Percentiles rank a stretch among this genome's conserved stretches.
Evolutionary conservation across 495 filamentous ascomycete genomes (phyloP).

Genomic region (Stereocaulon alpinum): DNA sequence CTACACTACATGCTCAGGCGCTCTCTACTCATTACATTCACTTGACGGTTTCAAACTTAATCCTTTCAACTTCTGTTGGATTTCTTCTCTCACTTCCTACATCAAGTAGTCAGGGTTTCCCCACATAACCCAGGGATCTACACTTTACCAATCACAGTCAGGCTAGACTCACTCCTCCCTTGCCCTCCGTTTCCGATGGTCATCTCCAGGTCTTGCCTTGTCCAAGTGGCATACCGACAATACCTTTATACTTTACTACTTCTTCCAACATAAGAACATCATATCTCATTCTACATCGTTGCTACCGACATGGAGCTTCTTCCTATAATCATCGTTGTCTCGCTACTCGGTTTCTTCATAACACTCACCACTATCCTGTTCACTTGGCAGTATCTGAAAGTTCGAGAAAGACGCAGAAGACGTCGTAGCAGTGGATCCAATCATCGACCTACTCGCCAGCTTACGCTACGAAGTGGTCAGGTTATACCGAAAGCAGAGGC

Average conservation of each 20-base stretch:
- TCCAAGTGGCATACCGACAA: slow-evolving; percentile 1
- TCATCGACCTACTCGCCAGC: slow-evolving; percentile 13
- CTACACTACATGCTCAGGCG: slow-evolving; percentile 2
- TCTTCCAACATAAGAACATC: neutral
- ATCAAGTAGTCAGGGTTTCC: neutral
- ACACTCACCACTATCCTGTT: slow-evolving; percentile 16
- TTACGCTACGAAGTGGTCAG: slow-evolving; percentile 22
- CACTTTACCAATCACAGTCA: neutral
- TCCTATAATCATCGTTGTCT: slow-evolving; percentile 22
- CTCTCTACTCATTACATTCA: slow-evolving; percentile 3
- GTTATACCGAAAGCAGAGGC: slow-evolving; percentile 16
- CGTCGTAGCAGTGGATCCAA: slow-evolving; percentile 4
- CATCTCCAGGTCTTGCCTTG: neutral
- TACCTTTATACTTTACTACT: neutral
- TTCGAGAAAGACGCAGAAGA: slow-evolving; percentile 8
- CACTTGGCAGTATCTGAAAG: slow-evolving; percentile 16
- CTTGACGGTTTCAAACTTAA: neutral
- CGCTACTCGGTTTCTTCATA: slow-evolving; percentile 21
- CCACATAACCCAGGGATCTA: neutral
- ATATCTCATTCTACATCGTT: neutral
- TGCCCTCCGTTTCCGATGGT: neutral
- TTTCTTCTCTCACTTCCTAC: neutral
- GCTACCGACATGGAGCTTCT: slow-evolving; percentile 19
- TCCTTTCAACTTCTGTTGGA: neutral
- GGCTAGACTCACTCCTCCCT: neutral